Evolutionary conservation across 2,329 filamentous ascomycete species (phyloP).

Genomic region (Cercospora nicotianae): DNA sequence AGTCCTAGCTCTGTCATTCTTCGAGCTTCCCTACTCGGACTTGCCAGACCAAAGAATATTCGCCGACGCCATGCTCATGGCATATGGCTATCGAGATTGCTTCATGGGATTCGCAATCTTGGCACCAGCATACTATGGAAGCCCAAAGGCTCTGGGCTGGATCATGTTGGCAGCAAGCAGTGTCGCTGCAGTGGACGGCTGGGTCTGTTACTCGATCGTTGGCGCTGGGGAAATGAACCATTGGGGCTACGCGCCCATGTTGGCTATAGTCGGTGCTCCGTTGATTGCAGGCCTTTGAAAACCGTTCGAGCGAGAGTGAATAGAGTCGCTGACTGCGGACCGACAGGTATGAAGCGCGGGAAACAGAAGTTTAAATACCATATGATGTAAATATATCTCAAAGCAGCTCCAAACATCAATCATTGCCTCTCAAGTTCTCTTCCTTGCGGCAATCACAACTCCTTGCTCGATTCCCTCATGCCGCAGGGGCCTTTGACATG

Average conservation of each 20-base stretch:
- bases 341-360: background rate
- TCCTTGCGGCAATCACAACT: background rate
- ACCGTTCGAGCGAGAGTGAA: background rate
- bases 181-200: constrained; percentile 4
- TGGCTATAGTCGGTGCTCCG: background rate
- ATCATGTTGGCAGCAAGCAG: constrained; percentile 10
- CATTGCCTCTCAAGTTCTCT: background rate
- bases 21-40: constrained; percentile 7
- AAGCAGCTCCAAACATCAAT: background rate
- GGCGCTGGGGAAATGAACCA: constrained; percentile 9
- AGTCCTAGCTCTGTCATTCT: constrained; percentile 10
- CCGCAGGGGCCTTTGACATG: background rate
- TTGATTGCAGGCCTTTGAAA: constrained; percentile 2
- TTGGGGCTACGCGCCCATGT: constrained; percentile 11
- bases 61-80: constrained; percentile 6
- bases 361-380: background rate
- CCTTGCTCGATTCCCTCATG: background rate
- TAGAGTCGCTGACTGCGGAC: background rate
- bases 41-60: constrained; percentile 6
- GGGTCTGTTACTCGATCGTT: background rate
- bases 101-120: constrained; percentile 8
- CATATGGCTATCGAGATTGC: constrained; percentile 8
- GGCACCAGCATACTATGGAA: constrained; percentile 4
- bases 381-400: background rate
- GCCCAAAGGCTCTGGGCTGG: constrained; percentile 2